Evolutionary conservation across 441 rosid species (phyloP).

Genomic region (Arabidopsis lyrata): DNA sequence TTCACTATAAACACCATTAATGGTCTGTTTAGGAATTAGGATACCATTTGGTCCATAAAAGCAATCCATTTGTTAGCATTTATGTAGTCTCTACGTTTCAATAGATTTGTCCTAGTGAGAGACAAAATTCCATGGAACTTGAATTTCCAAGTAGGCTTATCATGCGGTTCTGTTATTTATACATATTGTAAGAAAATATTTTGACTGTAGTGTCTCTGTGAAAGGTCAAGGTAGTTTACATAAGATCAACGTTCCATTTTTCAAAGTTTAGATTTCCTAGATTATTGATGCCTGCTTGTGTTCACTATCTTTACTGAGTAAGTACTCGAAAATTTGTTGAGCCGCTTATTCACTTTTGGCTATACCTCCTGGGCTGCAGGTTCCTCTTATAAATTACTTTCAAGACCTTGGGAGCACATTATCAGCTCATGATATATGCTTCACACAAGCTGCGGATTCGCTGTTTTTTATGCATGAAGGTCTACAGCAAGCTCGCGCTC

Average conservation of each 20-base stretch:
- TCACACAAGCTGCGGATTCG: conserved; percentile 96
- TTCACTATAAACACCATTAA: conserved; percentile 7
- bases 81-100: neutral
- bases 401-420: conserved; percentile 92
- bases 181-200: neutral
- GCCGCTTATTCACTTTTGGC: conserved; percentile 30
- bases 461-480: conserved; percentile 99
- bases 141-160: conserved; percentile 7
- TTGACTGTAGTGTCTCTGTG: neutral
- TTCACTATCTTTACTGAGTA: neutral
- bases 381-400: conserved; percentile 86
- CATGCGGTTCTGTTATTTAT: neutral
- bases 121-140: conserved; percentile 18
- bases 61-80: neutral
- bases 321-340: neutral
- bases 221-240: neutral
- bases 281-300: conserved; percentile 13
- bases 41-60: neutral
- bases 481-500: conserved; percentile 98
- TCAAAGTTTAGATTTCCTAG: neutral
- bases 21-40: conserved; percentile 26
- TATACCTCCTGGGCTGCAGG: conserved; percentile 58
- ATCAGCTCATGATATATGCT: conserved; percentile 92
- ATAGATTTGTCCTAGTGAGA: conserved; percentile 11
- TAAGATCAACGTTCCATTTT: conserved; percentile 11